Percentiles rank a stretch among this genome's conserved stretches.
These are phyloP conservation scores for Alternaria angustiovoidea DNA, from an alignment of 2,329 filamentous ascomycete genomes.

Conservation along the genomic window DNA sequence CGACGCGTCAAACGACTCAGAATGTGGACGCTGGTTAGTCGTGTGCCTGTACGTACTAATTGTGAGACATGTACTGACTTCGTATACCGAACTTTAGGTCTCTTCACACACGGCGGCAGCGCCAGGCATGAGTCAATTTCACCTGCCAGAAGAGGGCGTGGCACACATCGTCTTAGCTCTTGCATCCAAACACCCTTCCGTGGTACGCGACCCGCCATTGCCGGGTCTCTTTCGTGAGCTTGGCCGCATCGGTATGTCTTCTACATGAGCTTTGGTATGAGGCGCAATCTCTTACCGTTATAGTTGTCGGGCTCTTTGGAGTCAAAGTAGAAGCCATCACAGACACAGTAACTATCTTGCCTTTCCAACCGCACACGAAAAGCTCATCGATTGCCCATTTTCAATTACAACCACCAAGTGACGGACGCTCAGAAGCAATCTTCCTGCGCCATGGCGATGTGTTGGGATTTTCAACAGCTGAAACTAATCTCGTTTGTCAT, in stretches of 20 bases:
- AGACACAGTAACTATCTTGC: constrained; percentile 27
- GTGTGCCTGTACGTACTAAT: too few relatives aligned
- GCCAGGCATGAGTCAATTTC: constrained; percentile 1
- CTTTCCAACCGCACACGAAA: constrained; percentile 11
- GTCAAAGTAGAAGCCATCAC: constrained; percentile 39
- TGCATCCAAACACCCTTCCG: not conserved
- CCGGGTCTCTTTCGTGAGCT: constrained; percentile 16
- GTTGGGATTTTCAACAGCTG: constrained; percentile 24
- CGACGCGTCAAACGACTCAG: constrained; percentile 25
- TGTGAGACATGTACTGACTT: too few relatives aligned
- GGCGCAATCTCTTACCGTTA: not conserved
- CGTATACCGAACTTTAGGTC: not conserved
- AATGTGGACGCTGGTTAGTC: constrained; percentile 27
- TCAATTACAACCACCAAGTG: constrained; percentile 26
- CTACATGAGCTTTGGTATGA: not conserved
- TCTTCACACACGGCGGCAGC: not conserved
- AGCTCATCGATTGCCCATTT: constrained; percentile 18
- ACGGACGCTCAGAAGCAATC: constrained; percentile 32
- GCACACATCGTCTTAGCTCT: constrained; percentile 12
- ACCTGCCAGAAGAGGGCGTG: constrained; percentile 11
- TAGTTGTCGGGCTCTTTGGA: constrained; percentile 27
- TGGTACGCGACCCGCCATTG: constrained; percentile 3
- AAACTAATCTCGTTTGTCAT: constrained; percentile 21
- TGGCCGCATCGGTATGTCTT: constrained; percentile 29
- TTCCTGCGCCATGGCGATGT: constrained; percentile 41